phyloP scores from a whole-genome alignment of 2,329 filamentous ascomycete genomes.

The Fusarium buxicola region DNA sequence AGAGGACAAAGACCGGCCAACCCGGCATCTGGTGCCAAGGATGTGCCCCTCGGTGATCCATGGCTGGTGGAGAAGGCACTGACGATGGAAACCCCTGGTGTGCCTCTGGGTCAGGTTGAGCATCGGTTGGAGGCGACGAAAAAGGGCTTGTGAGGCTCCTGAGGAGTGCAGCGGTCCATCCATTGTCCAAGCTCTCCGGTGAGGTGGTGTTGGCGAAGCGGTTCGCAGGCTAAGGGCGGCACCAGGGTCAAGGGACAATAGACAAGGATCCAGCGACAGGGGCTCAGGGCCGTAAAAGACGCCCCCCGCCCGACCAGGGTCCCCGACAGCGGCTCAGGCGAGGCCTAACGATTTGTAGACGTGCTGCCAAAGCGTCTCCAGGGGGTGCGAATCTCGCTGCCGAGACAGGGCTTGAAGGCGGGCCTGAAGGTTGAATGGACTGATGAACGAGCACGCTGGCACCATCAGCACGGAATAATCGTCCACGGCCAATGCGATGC shows the following conservation, averaged over 20 bases:
- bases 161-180: constrained; percentile 35
- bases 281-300: constrained; percentile 17
- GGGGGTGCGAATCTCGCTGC: constrained; percentile 36
- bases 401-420: constrained; percentile 25
- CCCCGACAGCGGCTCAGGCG: constrained; percentile 31
- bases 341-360: constrained; percentile 32
- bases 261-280: constrained; percentile 16
- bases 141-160: constrained; percentile 18
- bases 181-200: constrained; percentile 41
- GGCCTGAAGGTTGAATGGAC: constrained; percentile 31
- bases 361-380: constrained; percentile 8
- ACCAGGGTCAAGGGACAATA: constrained; percentile 35
- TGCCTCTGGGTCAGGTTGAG: constrained; percentile 17
- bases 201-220: constrained; percentile 40
- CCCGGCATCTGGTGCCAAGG: constrained; percentile 40
- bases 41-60: constrained; percentile 28
- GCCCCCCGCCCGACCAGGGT: constrained; percentile 29
- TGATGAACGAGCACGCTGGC: constrained; percentile 38
- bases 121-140: constrained; percentile 28
- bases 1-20: constrained; percentile 36
- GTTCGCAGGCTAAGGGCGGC: constrained; percentile 37
- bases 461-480: constrained; percentile 35
- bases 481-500: constrained; percentile 39
- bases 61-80: constrained; percentile 36
- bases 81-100: constrained; percentile 33